phyloP scores from a whole-genome alignment of 2,329 filamentous ascomycete species.

The Fusarium floridanum region DNA sequence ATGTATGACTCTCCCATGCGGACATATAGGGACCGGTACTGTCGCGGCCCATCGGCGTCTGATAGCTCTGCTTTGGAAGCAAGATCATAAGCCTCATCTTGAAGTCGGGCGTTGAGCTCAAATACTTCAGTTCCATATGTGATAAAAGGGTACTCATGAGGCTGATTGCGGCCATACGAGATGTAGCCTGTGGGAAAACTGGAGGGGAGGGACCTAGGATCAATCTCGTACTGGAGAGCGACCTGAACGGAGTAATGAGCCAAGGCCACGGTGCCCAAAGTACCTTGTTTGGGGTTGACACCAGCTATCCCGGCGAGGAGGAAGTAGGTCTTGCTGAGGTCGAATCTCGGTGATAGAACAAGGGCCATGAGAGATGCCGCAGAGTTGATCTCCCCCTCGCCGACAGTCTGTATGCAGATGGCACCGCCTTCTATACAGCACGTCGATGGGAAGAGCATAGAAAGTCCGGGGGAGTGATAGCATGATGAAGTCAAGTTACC shows the following conservation, averaged over 20 bases:
- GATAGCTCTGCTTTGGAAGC: constrained; percentile 65
- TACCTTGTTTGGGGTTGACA: constrained; percentile 76
- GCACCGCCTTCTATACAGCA: constrained; percentile 72
- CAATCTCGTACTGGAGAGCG: constrained; percentile 81
- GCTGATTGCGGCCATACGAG: constrained; percentile 68
- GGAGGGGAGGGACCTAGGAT: constrained; percentile 74
- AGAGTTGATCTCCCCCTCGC: constrained; percentile 81
- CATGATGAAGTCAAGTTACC: constrained; percentile 69
- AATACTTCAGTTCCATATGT: constrained; percentile 79
- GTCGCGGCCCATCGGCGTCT: constrained; percentile 62
- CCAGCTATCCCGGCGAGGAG: constrained; percentile 79
- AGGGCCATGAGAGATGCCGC: constrained; percentile 75
- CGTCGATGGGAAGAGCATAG: constrained; percentile 73
- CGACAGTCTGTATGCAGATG: constrained; percentile 77
- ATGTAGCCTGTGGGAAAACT: constrained; percentile 79
- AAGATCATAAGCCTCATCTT: constrained; percentile 64
- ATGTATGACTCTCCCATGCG: constrained; percentile 55
- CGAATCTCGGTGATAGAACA: constrained; percentile 71
- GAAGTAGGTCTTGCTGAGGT: constrained; percentile 78
- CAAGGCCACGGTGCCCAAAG: constrained; percentile 75
- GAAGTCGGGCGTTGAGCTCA: constrained; percentile 72
- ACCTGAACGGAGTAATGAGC: constrained; percentile 79
- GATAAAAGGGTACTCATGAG: constrained; percentile 68
- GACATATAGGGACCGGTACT: constrained; percentile 68
- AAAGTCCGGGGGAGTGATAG: constrained; percentile 72